Evolutionary conservation across 2,329 filamentous ascomycete species (phyloP).

Genomic region (Alternaria sp.): DNA sequence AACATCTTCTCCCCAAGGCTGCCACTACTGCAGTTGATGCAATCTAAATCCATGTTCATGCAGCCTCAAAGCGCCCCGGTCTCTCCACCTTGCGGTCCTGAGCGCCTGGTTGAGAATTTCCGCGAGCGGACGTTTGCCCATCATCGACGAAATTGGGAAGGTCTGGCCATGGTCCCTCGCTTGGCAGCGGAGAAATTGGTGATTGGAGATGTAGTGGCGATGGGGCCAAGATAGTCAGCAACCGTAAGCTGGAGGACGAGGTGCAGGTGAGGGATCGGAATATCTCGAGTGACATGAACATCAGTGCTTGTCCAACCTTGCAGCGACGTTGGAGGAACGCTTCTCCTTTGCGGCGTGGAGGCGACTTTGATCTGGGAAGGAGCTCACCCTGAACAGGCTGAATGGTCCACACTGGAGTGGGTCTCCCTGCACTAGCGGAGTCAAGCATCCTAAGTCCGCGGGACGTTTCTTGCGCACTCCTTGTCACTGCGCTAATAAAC

Average conservation of each 20-base stretch:
- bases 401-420: background rate
- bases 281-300: background rate
- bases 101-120: slow-evolving; percentile 18
- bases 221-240: background rate
- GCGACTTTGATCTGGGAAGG: background rate
- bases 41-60: slow-evolving; percentile 23
- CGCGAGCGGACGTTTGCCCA: slow-evolving; percentile 18
- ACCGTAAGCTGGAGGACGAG: background rate
- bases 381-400: background rate
- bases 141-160: slow-evolving; percentile 14
- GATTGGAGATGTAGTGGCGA: slow-evolving; percentile 21
- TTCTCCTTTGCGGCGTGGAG: background rate
- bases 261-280: background rate
- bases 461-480: background rate
- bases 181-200: slow-evolving; percentile 34
- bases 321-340: background rate
- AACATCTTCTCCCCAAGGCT: background rate
- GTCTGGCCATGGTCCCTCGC: slow-evolving; percentile 7
- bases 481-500: background rate
- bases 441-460: background rate
- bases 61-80: slow-evolving; percentile 11
- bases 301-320: background rate
- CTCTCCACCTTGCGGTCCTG: slow-evolving; percentile 13
- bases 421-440: background rate
- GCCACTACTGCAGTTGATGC: slow-evolving; percentile 5